Percentiles rank a stretch among this genome's conserved stretches.
phyloP scores from a whole-genome alignment of 2,329 filamentous ascomycete species.

The Aspergillus persii region DNA sequence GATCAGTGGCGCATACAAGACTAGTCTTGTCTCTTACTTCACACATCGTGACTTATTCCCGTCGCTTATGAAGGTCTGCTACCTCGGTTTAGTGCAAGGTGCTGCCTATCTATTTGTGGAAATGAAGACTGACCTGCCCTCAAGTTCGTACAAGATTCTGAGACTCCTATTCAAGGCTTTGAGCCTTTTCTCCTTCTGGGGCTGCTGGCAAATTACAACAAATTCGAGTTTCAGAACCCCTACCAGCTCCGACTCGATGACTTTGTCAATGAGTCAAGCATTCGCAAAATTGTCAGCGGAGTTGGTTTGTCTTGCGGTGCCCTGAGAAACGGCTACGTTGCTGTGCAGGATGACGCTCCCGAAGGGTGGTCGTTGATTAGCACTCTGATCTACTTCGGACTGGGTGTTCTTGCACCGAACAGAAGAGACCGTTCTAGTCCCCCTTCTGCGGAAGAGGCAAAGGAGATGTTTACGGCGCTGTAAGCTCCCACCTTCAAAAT shows the following conservation, averaged over 20 bases:
- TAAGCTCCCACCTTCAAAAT: slow-evolving; percentile 36
- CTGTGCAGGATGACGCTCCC: slow-evolving; percentile 83
- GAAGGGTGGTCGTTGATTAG: slow-evolving; percentile 83
- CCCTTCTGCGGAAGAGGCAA: slow-evolving; percentile 75
- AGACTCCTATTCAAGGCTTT: slow-evolving; percentile 61
- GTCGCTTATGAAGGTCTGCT: slow-evolving; percentile 80
- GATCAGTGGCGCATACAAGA: slow-evolving; percentile 92
- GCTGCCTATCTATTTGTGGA: not conserved
- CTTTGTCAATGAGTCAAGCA: slow-evolving; percentile 88
- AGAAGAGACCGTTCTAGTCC: slow-evolving; percentile 59
- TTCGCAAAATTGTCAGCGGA: slow-evolving; percentile 74
- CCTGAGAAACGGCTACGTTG: slow-evolving; percentile 73
- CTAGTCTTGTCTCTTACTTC: slow-evolving; percentile 89
- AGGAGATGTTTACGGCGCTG: slow-evolving; percentile 76
- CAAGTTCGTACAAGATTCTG: slow-evolving; percentile 78
- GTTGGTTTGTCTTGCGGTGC: slow-evolving; percentile 69
- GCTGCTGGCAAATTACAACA: slow-evolving; percentile 95
- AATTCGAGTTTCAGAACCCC: slow-evolving; percentile 97
- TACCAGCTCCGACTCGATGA: slow-evolving; percentile 90
- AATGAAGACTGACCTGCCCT: not conserved
- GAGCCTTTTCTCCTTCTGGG: slow-evolving; percentile 81
- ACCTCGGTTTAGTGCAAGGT: not conserved
- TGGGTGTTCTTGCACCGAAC: slow-evolving; percentile 71
- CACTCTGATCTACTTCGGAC: slow-evolving; percentile 79
- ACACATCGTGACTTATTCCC: slow-evolving; percentile 93